phyloP scores from a whole-genome alignment of 2,329 filamentous ascomycete genomes.

The Botrytis pseudocinerea region DNA sequence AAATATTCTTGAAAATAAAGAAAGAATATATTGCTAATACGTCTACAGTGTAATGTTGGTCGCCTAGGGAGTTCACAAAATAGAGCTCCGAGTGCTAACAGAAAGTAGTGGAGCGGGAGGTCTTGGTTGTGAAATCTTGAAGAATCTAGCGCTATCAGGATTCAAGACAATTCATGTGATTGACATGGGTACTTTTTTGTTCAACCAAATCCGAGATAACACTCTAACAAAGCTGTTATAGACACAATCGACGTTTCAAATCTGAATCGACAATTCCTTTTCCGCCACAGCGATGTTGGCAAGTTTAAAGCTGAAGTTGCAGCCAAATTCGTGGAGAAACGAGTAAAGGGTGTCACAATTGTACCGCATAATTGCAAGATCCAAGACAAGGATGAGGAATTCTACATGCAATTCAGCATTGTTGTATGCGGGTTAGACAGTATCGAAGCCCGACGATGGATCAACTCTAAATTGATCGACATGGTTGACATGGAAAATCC shows the following conservation, averaged over 20 bases:
- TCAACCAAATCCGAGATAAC: not conserved
- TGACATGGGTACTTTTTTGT: slow-evolving; percentile 75
- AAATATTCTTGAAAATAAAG: not conserved
- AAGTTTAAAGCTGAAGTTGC: slow-evolving; percentile 93
- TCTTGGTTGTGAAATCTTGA: slow-evolving; percentile 92
- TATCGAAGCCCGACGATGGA: slow-evolving; percentile 97
- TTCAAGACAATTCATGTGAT: slow-evolving; percentile 99
- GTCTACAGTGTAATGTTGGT: slow-evolving; percentile 40
- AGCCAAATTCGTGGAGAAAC: slow-evolving; percentile 83
- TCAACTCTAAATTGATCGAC: slow-evolving; percentile 87
- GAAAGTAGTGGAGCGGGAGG: slow-evolving; percentile 79
- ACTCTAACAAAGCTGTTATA: slow-evolving; percentile 42
- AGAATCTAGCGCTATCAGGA: slow-evolving; percentile 90
- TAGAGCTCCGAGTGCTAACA: slow-evolving; percentile 4
- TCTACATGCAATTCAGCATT: slow-evolving; percentile 96
- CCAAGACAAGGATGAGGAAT: slow-evolving; percentile 93
- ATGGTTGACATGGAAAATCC: slow-evolving; percentile 83
- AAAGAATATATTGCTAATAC: slow-evolving; percentile 31
- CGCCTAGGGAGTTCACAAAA: slow-evolving; percentile 20
- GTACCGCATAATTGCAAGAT: slow-evolving; percentile 93
- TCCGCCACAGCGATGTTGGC: slow-evolving; percentile 87
- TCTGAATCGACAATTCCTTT: slow-evolving; percentile 95
- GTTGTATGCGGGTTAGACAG: slow-evolving; percentile 94
- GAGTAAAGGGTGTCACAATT: slow-evolving; percentile 88
- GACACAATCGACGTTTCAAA: slow-evolving; percentile 99